Evolutionary conservation across 2,329 filamentous ascomycete genomes (phyloP).

Genomic region (Phyllachora maydis): DNA sequence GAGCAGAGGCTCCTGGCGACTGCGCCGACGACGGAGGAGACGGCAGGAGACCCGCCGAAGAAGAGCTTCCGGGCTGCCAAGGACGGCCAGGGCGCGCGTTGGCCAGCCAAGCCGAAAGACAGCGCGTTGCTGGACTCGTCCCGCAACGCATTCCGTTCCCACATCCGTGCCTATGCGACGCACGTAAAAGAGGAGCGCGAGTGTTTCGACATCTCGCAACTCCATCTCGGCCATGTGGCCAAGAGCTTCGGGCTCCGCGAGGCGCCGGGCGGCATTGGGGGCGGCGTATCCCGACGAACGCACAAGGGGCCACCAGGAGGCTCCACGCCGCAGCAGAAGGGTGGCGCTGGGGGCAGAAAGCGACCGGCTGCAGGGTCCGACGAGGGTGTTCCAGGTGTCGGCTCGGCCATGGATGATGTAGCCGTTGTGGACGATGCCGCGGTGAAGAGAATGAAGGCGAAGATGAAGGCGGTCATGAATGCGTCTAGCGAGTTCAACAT

Average conservation of each 20-base stretch:
- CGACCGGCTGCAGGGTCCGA: too few species aligned
- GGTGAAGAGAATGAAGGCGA: slow-evolving; percentile 28
- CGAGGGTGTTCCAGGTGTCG: too few species aligned
- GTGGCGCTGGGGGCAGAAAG: slow-evolving; percentile 3
- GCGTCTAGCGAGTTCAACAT: slow-evolving; percentile 8
- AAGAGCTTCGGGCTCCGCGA: slow-evolving; percentile 88
- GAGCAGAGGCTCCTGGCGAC: slow-evolving; percentile 33
- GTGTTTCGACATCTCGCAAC: slow-evolving; percentile 78
- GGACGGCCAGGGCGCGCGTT: slow-evolving; percentile 12
- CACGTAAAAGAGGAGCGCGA: slow-evolving; percentile 68
- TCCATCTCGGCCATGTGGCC: slow-evolving; percentile 82
- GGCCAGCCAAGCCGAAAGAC: slow-evolving; percentile 20
- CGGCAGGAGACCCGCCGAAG: slow-evolving; percentile 3
- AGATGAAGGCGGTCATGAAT: slow-evolving; percentile 10
- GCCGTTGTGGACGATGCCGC: slow-evolving; percentile 29
- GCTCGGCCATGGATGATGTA: slow-evolving; percentile 16
- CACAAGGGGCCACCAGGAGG: too few species aligned
- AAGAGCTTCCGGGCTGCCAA: slow-evolving; percentile 5
- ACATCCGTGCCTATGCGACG: slow-evolving; percentile 87
- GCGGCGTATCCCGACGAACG: slow-evolving; percentile 25
- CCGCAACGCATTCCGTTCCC: slow-evolving; percentile 71
- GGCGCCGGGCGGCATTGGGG: slow-evolving; percentile 63
- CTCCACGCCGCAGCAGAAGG: slow-evolving; percentile 14
- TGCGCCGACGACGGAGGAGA: slow-evolving; percentile 2
- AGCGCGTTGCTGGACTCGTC: slow-evolving; percentile 58